Evolutionary conservation across 352 stramenopile genomes (phyloP).

Genomic region (Globisporangium apiculatum): DNA sequence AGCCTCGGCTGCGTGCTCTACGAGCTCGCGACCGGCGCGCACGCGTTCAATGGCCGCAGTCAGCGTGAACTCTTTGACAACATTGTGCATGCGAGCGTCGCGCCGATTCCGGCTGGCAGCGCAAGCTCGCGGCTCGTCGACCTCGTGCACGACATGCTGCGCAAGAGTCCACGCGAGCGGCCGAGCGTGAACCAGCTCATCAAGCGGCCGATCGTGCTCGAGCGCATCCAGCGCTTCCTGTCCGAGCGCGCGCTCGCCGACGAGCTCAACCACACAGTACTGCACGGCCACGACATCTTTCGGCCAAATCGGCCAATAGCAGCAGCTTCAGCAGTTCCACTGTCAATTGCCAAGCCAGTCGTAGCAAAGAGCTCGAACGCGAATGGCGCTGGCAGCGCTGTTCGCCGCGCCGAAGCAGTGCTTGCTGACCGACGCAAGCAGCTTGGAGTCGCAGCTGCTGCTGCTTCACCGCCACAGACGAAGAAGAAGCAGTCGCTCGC

Average conservation of each 20-base stretch:
- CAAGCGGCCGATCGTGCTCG: conserved; percentile 41
- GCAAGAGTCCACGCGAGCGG: conserved; percentile 46
- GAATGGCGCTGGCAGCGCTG: neutral
- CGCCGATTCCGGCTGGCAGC: conserved; percentile 10
- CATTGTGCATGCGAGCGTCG: conserved; percentile 32
- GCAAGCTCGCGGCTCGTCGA: conserved; percentile 24
- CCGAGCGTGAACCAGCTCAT: conserved; percentile 65
- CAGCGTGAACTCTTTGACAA: conserved; percentile 76
- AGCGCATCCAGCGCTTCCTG: conserved; percentile 59
- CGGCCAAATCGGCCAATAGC: conserved; percentile 7
- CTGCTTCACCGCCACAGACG: conserved; percentile 1
- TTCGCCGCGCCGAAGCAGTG: conserved; percentile 8
- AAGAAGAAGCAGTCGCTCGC: conserved; percentile 7
- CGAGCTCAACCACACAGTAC: conserved; percentile 64
- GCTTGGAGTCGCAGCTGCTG: neutral
- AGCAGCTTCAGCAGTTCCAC: neutral
- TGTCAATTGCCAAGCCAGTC: neutral
- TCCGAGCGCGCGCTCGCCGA: conserved; percentile 39
- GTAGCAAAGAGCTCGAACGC: conserved; percentile 1
- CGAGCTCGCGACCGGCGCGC: conserved; percentile 84
- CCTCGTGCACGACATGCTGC: conserved; percentile 50
- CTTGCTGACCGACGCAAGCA: conserved; percentile 1
- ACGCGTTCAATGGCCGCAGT: conserved; percentile 86
- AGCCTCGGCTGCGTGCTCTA: conserved; percentile 92
- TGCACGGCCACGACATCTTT: conserved; percentile 70